phyloP scores from a whole-genome alignment of 306 rosid species.

The Glycine tomentella region DNA sequence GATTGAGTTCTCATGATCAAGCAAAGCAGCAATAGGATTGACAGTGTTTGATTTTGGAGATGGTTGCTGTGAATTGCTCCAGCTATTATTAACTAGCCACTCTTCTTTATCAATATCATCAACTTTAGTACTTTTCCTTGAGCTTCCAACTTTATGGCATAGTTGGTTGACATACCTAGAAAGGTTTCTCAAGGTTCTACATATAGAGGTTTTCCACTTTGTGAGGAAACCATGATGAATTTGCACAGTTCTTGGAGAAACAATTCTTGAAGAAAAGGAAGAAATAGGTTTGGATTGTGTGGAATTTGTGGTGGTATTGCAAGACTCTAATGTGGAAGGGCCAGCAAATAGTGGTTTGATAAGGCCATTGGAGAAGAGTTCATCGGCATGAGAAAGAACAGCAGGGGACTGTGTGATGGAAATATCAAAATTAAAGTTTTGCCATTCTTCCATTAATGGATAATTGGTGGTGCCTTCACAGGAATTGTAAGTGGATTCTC shows the following conservation, averaged over 20 bases:
- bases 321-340: constrained; percentile 30
- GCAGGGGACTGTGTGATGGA: constrained; percentile 26
- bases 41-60: constrained; percentile 49
- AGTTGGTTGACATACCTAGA: constrained; percentile 45
- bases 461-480: constrained; percentile 36
- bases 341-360: constrained; percentile 48
- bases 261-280: neutral
- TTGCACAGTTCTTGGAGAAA: constrained; percentile 35
- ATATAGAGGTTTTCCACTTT: constrained; percentile 45
- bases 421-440: constrained; percentile 58
- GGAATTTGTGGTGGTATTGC: constrained; percentile 13
- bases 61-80: constrained; percentile 48
- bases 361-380: constrained; percentile 61
- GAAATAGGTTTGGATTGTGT: constrained; percentile 28
- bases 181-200: constrained; percentile 44
- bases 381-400: constrained; percentile 61
- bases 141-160: constrained; percentile 37
- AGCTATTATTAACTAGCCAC: constrained; percentile 45
- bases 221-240: constrained; percentile 44
- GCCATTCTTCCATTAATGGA: constrained; percentile 36
- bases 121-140: constrained; percentile 48
- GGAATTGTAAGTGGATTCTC: constrained; percentile 16
- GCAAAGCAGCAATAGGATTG: constrained; percentile 38
- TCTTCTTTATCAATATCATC: constrained; percentile 55
- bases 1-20: constrained; percentile 59